Conservation (phyloP, 2,329 filamentous ascomycete genomes). For the Ceratocystis cubensis region DNA sequence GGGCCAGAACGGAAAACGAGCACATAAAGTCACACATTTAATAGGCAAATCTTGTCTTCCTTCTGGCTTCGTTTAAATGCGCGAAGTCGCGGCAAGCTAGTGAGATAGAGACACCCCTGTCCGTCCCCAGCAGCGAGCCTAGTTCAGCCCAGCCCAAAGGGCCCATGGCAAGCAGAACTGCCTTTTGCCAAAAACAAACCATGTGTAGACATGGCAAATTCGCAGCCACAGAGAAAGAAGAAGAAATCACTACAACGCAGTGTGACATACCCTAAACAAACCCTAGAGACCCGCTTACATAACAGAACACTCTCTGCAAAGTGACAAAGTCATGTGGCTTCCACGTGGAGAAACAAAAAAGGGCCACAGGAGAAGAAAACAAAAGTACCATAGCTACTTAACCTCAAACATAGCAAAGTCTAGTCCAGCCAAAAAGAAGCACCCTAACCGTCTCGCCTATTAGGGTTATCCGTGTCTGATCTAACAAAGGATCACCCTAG, state of each 20-base stretch:
- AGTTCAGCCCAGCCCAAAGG: conserved; percentile 4
- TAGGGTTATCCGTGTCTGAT: not conserved
- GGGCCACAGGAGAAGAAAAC: not conserved
- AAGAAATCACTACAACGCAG: not conserved
- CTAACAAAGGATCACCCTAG: not conserved
- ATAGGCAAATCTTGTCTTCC: no score
- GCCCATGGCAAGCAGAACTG: not conserved
- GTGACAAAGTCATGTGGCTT: not conserved
- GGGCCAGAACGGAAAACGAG: not conserved
- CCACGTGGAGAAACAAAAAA: conserved; percentile 1
- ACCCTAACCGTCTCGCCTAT: not conserved
- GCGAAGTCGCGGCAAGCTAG: not conserved
- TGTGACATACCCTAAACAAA: not conserved
- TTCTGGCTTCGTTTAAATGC: not conserved
- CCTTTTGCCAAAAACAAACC: not conserved
- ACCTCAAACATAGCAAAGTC: not conserved
- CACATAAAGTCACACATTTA: not conserved
- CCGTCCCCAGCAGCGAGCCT: not conserved
- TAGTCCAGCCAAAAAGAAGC: not conserved
- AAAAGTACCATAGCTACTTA: not conserved
- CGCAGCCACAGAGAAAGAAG: not conserved
- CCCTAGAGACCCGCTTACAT: not conserved
- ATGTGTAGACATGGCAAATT: not conserved
- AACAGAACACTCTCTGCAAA: not conserved
- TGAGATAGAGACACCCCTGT: not conserved